These are phyloP conservation scores for Pyrenochaeta sp. DNA, from an alignment of 2,329 filamentous ascomycete species.

Conservation along the genomic window DNA sequence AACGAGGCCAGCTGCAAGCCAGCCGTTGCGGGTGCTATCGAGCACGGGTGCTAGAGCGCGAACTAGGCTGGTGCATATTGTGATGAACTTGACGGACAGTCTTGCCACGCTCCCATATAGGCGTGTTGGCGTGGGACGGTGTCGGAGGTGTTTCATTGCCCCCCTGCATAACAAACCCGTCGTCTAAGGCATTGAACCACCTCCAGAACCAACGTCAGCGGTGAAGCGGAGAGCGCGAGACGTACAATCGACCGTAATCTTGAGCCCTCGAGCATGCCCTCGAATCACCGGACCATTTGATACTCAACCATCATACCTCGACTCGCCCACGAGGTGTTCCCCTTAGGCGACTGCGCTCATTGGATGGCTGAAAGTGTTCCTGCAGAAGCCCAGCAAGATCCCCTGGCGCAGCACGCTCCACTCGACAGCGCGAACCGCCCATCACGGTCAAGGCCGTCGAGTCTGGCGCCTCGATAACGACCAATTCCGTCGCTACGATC, in stretches of 20 bases:
- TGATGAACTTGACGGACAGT: conserved; percentile 2
- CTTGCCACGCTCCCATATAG: neutral
- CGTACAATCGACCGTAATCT: neutral
- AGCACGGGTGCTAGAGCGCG: neutral
- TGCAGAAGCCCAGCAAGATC: conserved; percentile 26
- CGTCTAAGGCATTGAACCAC: conserved; percentile 7
- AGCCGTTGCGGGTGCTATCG: conserved; percentile 18
- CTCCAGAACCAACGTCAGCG: conserved; percentile 6
- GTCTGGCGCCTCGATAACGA: conserved; percentile 29
- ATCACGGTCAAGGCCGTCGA: conserved; percentile 15
- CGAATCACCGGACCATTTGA: conserved; percentile 1
- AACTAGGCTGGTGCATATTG: neutral
- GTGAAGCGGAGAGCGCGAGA: neutral
- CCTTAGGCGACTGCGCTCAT: conserved; percentile 6
- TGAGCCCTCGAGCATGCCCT: conserved; percentile 1
- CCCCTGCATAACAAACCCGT: conserved; percentile 2
- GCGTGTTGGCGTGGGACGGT: neutral
- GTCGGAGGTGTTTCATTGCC: conserved; percentile 8
- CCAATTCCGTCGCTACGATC: conserved; percentile 44
- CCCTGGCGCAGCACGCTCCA: conserved; percentile 35
- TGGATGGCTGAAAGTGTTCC: conserved; percentile 31
- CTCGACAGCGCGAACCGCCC: conserved; percentile 34
- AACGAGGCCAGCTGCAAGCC: conserved; percentile 16
- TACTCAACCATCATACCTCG: neutral
- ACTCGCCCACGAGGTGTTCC: conserved; percentile 2